Evolutionary conservation across 495 filamentous ascomycete species (phyloP).

Genomic region (Paragyromitra xinjiangensis): DNA sequence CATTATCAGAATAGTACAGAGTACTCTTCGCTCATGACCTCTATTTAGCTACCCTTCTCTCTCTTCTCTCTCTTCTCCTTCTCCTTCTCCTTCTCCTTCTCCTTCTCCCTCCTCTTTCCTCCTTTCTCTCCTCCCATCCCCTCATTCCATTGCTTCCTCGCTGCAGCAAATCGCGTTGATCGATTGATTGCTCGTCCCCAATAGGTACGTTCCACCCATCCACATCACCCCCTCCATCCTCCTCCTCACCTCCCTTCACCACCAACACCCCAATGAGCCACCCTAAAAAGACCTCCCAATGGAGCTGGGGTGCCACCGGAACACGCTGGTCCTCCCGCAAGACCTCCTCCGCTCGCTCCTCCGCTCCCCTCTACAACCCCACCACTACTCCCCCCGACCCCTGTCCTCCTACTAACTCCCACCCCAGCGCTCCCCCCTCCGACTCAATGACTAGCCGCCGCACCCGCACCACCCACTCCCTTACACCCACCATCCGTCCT

Average conservation of each 20-base stretch:
- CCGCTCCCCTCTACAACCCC: background rate
- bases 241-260: background rate
- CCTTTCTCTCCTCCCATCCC: background rate
- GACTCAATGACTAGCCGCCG: constrained; percentile 15
- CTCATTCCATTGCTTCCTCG: background rate
- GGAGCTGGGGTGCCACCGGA: constrained; percentile 33
- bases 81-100: background rate
- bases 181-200: background rate
- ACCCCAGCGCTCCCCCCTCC: background rate
- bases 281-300: background rate
- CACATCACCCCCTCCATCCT: background rate
- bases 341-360: constrained; percentile 3
- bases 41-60: background rate
- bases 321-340: constrained; percentile 47
- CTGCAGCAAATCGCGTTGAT: background rate
- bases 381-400: background rate
- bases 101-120: background rate
- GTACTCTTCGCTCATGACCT: background rate
- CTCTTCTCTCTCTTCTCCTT: background rate
- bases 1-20: no score
- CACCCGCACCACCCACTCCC: constrained; percentile 11
- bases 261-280: background rate
- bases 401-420: constrained; percentile 3
- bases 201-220: background rate
- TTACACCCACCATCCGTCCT: constrained; percentile 10